Percentiles rank a stretch among this genome's conserved stretches.
Evolutionary conservation across 2,329 filamentous ascomycete genomes (phyloP).

Genomic region (Penicillium capsulatum): DNA sequence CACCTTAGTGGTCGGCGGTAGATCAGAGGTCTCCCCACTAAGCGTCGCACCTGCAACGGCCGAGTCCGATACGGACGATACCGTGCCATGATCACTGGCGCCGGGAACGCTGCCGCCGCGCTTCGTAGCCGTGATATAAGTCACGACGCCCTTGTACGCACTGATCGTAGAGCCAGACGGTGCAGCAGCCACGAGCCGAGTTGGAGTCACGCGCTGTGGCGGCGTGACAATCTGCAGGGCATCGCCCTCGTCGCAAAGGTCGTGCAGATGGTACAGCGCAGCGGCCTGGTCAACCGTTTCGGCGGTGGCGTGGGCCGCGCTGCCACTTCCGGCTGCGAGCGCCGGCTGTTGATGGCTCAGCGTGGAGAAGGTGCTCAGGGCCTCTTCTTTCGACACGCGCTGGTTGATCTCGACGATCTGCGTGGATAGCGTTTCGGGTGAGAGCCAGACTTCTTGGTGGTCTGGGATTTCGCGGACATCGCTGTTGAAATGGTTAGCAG

Average conservation of each 20-base stretch:
- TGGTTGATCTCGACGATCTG: constrained; percentile 90
- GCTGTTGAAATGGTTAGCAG: constrained; percentile 21
- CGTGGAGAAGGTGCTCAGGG: constrained; percentile 22
- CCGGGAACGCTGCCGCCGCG: constrained; percentile 7
- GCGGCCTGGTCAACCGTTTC: constrained; percentile 64
- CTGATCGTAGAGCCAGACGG: constrained; percentile 11
- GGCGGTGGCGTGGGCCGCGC: constrained; percentile 44
- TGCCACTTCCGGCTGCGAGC: constrained; percentile 29
- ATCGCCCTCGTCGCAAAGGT: constrained; percentile 63
- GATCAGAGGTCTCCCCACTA: constrained; percentile 12
- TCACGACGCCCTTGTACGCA: constrained; percentile 29
- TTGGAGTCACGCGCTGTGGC: constrained; percentile 55
- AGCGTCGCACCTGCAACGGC: constrained; percentile 9
- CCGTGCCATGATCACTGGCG: too few relatives aligned
- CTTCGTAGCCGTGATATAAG: constrained; percentile 22
- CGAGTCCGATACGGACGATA: constrained; percentile 16
- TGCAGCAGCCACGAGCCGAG: constrained; percentile 40
- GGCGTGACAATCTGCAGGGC: constrained; percentile 64
- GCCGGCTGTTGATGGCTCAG: constrained; percentile 19
- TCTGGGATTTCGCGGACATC: constrained; percentile 39
- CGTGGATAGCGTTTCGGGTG: constrained; percentile 74
- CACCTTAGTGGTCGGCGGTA: constrained; percentile 42
- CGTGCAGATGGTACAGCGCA: constrained; percentile 58
- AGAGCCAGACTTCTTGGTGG: constrained; percentile 90
- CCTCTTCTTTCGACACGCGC: constrained; percentile 54